Conservation (phyloP, 2,329 filamentous ascomycete genomes). For the Tolypocladium amazonense region DNA sequence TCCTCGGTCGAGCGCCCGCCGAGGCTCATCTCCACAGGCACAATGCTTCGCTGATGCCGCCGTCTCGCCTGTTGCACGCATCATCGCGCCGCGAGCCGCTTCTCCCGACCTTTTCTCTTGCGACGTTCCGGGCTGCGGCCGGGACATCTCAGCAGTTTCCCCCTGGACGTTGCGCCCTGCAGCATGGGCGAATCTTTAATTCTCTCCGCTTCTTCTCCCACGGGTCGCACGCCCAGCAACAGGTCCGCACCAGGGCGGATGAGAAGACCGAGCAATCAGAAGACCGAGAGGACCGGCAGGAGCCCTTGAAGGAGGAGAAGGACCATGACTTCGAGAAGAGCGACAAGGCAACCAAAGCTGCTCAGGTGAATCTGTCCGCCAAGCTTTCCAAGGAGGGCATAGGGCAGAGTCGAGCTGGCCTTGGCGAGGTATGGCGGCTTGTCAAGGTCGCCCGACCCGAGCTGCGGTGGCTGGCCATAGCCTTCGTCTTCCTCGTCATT, state of each 20-base stretch:
- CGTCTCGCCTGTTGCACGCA: background rate
- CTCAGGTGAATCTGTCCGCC: slow-evolving; percentile 81
- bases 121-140: background rate
- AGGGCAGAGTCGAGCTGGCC: slow-evolving; percentile 44
- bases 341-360: slow-evolving; percentile 76
- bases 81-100: background rate
- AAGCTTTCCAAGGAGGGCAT: slow-evolving; percentile 77
- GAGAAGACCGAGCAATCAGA: slow-evolving; percentile 26
- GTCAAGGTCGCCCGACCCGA: slow-evolving; percentile 86
- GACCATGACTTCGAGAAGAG: slow-evolving; percentile 50
- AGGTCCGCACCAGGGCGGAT: slow-evolving; percentile 15
- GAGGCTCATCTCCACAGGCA: background rate
- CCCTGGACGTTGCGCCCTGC: background rate
- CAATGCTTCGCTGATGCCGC: background rate
- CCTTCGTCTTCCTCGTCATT: slow-evolving; percentile 76
- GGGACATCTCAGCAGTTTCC: background rate
- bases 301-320: slow-evolving; percentile 16
- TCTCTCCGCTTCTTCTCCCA: slow-evolving; percentile 21
- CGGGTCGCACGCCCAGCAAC: slow-evolving; percentile 10
- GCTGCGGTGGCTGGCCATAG: slow-evolving; percentile 62
- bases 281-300: slow-evolving; percentile 15
- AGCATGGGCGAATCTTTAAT: background rate
- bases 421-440: slow-evolving; percentile 72
- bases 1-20: background rate
- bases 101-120: background rate